Evolutionary conservation across 257 asterid species (phyloP), one percentile per base, ranked within the genome.

Genomic region (Rubia yunnanensis): DNA sequence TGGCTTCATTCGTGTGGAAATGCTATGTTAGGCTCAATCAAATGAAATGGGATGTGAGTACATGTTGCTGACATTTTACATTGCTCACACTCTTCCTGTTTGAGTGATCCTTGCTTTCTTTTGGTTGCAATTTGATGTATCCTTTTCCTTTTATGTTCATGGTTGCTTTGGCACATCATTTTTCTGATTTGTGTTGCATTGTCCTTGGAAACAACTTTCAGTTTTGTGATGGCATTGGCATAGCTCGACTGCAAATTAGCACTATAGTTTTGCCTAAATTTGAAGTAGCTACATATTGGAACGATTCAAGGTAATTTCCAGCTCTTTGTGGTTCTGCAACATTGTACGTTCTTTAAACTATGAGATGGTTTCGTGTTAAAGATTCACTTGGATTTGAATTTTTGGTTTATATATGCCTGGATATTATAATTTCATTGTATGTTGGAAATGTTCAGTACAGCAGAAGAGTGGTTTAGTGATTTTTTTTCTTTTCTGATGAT

Each of bases 21-120:
- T 92, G 99, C 85, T 92, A 86, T 74, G 99, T 97, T 72, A 97
- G 99, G 65, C 99, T 92, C 78, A 92, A 92, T 79, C 99, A 92
- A 85, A 89, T 92, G 99, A 92, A 97, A 81, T 83, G 99, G 83
- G 99, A 92, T 73, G 99, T 92, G 68, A 83, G 96, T 83, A 27
- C n/a, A 11, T n/a, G 65, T 75, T 26, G 13, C 22, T 68, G 61
- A 17, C 13, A 17, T 11, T 46, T 61, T 60, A 34, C 69, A 23
- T 18, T 13, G 10, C 5, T 36, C n/a, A 10, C n/a, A 8, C 18
- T 14, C 20, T 28, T 13, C 24, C 31, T 24, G 36, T 60, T 32
- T 31, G 27, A 20, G 26, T 60, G 30, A 8, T 49, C 14, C 27
- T 60, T 65, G 39, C 60, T 3, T 58, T 72, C 17, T 41, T n/a